phyloP scores from a whole-genome alignment of 2,329 filamentous ascomycete species.

The Aspergillus sp. region DNA sequence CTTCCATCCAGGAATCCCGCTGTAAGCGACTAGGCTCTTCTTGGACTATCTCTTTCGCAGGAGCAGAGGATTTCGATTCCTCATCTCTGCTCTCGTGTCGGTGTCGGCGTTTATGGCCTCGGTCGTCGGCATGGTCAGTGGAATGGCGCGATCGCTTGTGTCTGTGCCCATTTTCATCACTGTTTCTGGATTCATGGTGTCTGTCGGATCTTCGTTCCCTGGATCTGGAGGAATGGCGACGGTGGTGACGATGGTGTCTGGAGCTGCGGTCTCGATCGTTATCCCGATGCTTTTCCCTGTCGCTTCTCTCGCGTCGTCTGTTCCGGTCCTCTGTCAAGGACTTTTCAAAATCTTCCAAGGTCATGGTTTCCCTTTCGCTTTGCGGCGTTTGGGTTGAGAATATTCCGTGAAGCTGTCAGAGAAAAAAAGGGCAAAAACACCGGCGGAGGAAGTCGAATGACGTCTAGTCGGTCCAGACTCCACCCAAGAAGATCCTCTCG shows the following conservation, averaged over 20 bases:
- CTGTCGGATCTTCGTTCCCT: slow-evolving; percentile 30
- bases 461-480: slow-evolving; percentile 27
- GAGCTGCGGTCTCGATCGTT: slow-evolving; percentile 30
- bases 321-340: slow-evolving; percentile 59
- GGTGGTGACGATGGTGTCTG: slow-evolving; percentile 26
- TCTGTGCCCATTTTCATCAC: slow-evolving; percentile 52
- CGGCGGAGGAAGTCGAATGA: slow-evolving; percentile 20
- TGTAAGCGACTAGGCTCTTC: slow-evolving; percentile 45
- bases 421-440: slow-evolving; percentile 14
- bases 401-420: not conserved
- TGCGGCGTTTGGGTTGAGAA: not conserved
- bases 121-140: slow-evolving; percentile 47
- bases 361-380: slow-evolving; percentile 39
- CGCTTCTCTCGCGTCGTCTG: slow-evolving; percentile 32
- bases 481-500: slow-evolving; percentile 10
- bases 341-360: slow-evolving; percentile 72
- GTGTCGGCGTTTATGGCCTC: slow-evolving; percentile 46
- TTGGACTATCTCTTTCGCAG: slow-evolving; percentile 30
- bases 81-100: slow-evolving; percentile 35
- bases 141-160: slow-evolving; percentile 62
- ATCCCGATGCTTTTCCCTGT: slow-evolving; percentile 30
- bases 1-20: slow-evolving; percentile 93
- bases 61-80: slow-evolving; percentile 31
- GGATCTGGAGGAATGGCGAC: slow-evolving; percentile 35
- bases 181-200: slow-evolving; percentile 36